phyloP scores from a whole-genome alignment of 2,329 filamentous ascomycete species.

The Polytolypa hystricis region DNA sequence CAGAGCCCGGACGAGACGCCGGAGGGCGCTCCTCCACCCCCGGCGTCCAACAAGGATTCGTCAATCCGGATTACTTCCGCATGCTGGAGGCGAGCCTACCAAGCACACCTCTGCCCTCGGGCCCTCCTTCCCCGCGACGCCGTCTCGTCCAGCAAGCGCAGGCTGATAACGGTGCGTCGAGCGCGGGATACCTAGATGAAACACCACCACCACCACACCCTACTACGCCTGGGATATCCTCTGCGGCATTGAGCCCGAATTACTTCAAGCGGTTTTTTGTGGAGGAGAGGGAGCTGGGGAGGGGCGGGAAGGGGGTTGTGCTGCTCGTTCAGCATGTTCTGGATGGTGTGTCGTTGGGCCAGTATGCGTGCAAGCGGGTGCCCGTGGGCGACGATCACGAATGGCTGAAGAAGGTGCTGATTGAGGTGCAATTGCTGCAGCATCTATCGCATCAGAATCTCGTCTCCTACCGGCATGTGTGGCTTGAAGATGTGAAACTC shows the following conservation, averaged over 20 bases:
- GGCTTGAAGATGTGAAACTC: slow-evolving; percentile 81
- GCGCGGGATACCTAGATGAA: slow-evolving; percentile 10
- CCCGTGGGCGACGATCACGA: slow-evolving; percentile 89
- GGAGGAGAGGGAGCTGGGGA: slow-evolving; percentile 73
- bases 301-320: slow-evolving; percentile 89
- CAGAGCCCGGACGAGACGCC: slow-evolving; percentile 28
- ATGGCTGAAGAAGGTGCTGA: slow-evolving; percentile 88
- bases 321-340: slow-evolving; percentile 86
- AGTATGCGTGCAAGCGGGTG: slow-evolving; percentile 94
- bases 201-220: slow-evolving; percentile 34
- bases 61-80: slow-evolving; percentile 88
- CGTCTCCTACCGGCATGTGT: slow-evolving; percentile 93
- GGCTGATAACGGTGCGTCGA: slow-evolving; percentile 17
- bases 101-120: slow-evolving; percentile 4
- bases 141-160: slow-evolving; percentile 36
- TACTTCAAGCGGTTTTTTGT: slow-evolving; percentile 93
- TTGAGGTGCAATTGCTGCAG: slow-evolving; percentile 87
- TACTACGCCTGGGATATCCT: slow-evolving; percentile 59
- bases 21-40: slow-evolving; percentile 18
- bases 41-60: slow-evolving; percentile 51
- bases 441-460: slow-evolving; percentile 88
- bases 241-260: slow-evolving; percentile 76
- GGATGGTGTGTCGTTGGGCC: slow-evolving; percentile 74
- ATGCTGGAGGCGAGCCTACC: slow-evolving; percentile 61
- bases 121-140: slow-evolving; percentile 40